These are phyloP conservation scores for Spergularia marina DNA, from an alignment of 148 eudicot species.

Conservation along the genomic window DNA sequence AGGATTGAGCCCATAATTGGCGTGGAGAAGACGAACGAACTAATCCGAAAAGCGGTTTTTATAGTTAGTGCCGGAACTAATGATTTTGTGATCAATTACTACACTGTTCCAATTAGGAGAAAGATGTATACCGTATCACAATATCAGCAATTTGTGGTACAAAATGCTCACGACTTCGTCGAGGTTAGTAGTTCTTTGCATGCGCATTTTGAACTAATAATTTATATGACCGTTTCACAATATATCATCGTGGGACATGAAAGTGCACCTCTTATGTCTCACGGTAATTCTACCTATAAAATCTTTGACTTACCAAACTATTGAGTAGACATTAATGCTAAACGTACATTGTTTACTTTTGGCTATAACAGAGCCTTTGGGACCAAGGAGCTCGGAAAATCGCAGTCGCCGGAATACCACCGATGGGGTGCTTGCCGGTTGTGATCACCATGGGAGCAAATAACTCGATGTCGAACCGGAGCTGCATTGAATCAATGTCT, in stretches of 20 bases:
- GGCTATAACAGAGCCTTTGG: constrained; percentile 18
- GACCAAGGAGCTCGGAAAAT: constrained; percentile 61
- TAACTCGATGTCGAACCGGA: constrained; percentile 26
- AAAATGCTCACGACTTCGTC: constrained; percentile 40
- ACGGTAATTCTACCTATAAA: too few relatives aligned
- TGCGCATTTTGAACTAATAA: too few relatives aligned
- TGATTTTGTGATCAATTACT: constrained; percentile 66
- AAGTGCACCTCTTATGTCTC: too few relatives aligned
- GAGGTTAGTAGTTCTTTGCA: constrained; percentile 36
- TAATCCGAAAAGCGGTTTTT: constrained; percentile 43
- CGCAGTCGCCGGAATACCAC: constrained; percentile 57
- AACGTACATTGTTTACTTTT: background rate
- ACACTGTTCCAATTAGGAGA: constrained; percentile 42
- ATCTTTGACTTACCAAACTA: too few relatives aligned
- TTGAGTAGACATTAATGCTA: background rate
- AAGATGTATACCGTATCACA: constrained; percentile 35
- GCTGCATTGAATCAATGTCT: constrained; percentile 41
- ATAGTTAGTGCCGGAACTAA: constrained; percentile 71
- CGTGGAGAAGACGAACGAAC: constrained; percentile 25
- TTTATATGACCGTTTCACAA: too few relatives aligned
- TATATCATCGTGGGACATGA: too few relatives aligned
- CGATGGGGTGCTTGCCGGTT: constrained; percentile 76
- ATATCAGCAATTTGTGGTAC: constrained; percentile 51
- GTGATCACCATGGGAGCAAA: constrained; percentile 48
- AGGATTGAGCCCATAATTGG: constrained; percentile 47